Percentiles rank a stretch among this genome's conserved stretches.
phyloP scores from a whole-genome alignment of 2,329 filamentous ascomycete genomes.

The Colletotrichum coccodes region DNA sequence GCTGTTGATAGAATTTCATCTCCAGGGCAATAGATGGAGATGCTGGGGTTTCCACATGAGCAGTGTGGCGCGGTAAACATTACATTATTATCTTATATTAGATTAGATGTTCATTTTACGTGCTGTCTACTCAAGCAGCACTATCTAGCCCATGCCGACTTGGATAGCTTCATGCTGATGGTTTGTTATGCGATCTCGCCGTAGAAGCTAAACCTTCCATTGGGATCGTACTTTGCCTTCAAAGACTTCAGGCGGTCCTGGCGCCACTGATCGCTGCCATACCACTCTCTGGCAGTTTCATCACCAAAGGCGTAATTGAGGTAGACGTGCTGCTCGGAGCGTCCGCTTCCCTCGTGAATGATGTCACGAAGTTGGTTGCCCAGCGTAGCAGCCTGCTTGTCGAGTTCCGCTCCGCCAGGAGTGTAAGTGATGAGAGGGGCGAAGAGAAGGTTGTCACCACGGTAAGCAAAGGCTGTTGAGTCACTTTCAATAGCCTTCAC shows the following conservation, averaged over 20 bases:
- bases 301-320: slow-evolving; percentile 64
- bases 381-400: slow-evolving; percentile 44
- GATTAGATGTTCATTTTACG: not conserved
- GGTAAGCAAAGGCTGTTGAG: slow-evolving; percentile 57
- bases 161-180: rapidly evolving
- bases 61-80: not conserved
- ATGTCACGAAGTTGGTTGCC: slow-evolving; percentile 51
- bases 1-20: too few species aligned
- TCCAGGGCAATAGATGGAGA: too few species aligned
- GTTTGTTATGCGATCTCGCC: slow-evolving; percentile 43
- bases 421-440: slow-evolving; percentile 50
- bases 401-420: slow-evolving; percentile 42
- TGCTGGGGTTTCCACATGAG: not conserved
- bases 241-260: slow-evolving; percentile 53
- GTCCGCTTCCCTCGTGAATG: slow-evolving; percentile 46
- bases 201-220: slow-evolving; percentile 55
- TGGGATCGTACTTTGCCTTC: slow-evolving; percentile 61
- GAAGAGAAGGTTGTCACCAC: slow-evolving; percentile 53
- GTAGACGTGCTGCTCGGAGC: slow-evolving; percentile 49
- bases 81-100: not conserved
- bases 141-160: not conserved
- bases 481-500: slow-evolving; percentile 48
- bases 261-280: slow-evolving; percentile 61
- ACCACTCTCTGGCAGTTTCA: slow-evolving; percentile 52
- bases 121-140: not conserved